These are phyloP conservation scores for Bryoglossum gracile DNA, from an alignment of 495 filamentous ascomycete species.

Conservation along the genomic window DNA sequence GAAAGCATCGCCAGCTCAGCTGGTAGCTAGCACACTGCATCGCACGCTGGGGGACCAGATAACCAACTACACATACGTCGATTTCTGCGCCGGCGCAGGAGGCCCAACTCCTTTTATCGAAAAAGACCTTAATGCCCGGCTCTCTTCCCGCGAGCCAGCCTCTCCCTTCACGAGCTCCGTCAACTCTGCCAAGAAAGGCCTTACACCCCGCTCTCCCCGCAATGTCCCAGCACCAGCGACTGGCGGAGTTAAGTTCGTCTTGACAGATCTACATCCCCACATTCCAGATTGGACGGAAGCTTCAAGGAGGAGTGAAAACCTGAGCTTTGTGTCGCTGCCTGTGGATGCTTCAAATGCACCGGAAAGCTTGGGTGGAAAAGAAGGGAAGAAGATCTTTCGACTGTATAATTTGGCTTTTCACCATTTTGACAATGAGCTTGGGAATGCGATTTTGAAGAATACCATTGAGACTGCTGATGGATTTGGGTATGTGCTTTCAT, in stretches of 20 bases:
- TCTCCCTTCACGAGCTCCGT: constrained; percentile 13
- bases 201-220: constrained; percentile 15
- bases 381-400: constrained; percentile 44
- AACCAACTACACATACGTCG: constrained; percentile 51
- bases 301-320: constrained; percentile 38
- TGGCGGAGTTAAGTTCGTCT: constrained; percentile 49
- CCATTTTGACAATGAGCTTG: constrained; percentile 61
- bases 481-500: constrained; percentile 43
- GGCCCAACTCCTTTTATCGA: constrained; percentile 62
- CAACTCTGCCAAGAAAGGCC: constrained; percentile 6
- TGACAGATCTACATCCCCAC: constrained; percentile 66
- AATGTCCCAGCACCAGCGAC: constrained; percentile 2
- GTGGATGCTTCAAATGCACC: constrained; percentile 58
- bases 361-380: constrained; percentile 30
- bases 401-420: constrained; percentile 71
- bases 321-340: constrained; percentile 47
- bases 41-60: constrained; percentile 32
- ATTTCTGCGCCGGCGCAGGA: constrained; percentile 69
- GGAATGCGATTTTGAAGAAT: constrained; percentile 49
- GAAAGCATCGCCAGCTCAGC: constrained; percentile 35
- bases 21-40: constrained; percentile 42
- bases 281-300: constrained; percentile 51
- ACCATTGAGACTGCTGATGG: constrained; percentile 56
- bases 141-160: constrained; percentile 13
- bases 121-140: constrained; percentile 41